Base-by-base conservation (phyloP, 148 eudicot species). In the Diospyros lotus region DNA sequence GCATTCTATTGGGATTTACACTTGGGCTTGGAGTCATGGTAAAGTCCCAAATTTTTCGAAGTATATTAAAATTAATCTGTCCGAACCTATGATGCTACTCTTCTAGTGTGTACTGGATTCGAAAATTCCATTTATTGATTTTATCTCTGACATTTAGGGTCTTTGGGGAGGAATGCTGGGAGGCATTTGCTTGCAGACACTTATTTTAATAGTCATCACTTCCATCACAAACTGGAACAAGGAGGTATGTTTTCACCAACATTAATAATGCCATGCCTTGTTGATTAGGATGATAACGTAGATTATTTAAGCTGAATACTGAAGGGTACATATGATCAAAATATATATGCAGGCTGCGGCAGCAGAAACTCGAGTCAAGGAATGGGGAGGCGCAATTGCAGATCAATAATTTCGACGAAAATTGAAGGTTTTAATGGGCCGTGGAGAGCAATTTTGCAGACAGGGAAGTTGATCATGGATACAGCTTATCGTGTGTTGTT, bases 141-240 rank as follows among this genome's bases (percentile, higher is more conserved):
- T 59, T 4, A 38, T 7, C 17, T 46, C 62, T 64, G 69, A 40
- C 8, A 5, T 84, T 76, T 80, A 92, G 97, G 97, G 97, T 74
- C 86, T 92, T 46, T 92, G 97, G 96, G 84, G 96, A n/a, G 96
- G 96, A 43, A 85, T 91, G 96, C 82, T 88, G 38, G 91, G 88
- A 59, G 97, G 97, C 77, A 88, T 90, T 56, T 71, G 78, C 59
- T 75, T 90, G 85, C 97, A 92, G 74, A 92, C 97, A 9, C 38
- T 78, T 2, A 87, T 92, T 80, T 68, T 92, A 75, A 74, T 92
- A 56, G 60, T 73, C 45, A 75, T 92, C 64, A 77, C 81, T 60
- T 69, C 91, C 2, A 73, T 82, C 60, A 90, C 87, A 60, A 88
- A 92, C 71, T 92, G 97, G 97, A 80, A 73, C 15, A 88, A 87